Percentiles rank a stretch among this genome's conserved stretches.
Evolutionary conservation across 177 flowering plant species (phyloP).

Genomic region (Tripterygium wilfordii): DNA sequence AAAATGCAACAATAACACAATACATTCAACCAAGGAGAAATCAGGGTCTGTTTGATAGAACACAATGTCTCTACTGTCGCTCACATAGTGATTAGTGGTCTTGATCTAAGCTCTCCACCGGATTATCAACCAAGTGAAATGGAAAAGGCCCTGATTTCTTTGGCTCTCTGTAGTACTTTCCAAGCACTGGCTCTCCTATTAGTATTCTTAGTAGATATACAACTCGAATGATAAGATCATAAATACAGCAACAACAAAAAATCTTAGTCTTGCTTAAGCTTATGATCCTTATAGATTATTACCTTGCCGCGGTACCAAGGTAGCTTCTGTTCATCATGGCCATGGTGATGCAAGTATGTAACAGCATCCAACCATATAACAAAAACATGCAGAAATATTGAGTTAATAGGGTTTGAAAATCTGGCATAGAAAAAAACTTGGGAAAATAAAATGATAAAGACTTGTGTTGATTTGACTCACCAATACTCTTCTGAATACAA

Average conservation of each 20-base stretch:
- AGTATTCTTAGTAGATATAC: too few species aligned
- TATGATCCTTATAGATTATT: too few species aligned
- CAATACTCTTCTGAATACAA: conserved; percentile 46
- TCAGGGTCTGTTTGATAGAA: conserved; percentile 60
- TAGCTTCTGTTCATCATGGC: conserved; percentile 59
- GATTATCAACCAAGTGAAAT: conserved; percentile 41
- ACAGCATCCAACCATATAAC: conserved; percentile 81
- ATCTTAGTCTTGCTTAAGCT: too few species aligned
- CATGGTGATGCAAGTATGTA: conserved; percentile 88
- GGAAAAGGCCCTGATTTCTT: conserved; percentile 66
- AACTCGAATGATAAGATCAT: too few species aligned
- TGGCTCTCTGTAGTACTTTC: conserved; percentile 74
- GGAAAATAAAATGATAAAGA: not conserved
- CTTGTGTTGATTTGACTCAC: too few species aligned
- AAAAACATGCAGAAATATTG: conserved; percentile 36
- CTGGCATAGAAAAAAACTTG: not conserved
- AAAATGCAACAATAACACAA: too few species aligned
- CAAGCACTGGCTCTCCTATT: conserved; percentile 70
- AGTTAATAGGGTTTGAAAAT: not conserved
- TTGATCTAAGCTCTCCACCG: conserved; percentile 37
- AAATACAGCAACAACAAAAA: not conserved
- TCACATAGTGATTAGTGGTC: conserved; percentile 84
- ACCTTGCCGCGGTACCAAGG: conserved; percentile 91
- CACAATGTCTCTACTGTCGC: conserved; percentile 63
- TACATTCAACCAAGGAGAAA: too few species aligned